These are phyloP conservation scores for Fusarium austroafricanum DNA, from an alignment of 2,329 filamentous ascomycete genomes.

Conservation along the genomic window DNA sequence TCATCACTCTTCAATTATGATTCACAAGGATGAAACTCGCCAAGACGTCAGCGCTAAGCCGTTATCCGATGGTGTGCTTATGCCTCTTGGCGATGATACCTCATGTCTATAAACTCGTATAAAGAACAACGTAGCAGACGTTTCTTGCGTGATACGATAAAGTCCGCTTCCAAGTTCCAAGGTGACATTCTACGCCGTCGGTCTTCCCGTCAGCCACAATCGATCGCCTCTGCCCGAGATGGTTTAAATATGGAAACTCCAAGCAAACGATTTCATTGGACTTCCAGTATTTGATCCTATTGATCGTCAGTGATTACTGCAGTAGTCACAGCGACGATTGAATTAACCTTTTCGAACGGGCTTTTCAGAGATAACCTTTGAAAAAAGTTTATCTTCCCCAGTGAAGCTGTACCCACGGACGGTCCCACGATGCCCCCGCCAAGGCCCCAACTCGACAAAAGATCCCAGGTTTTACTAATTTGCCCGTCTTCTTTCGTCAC, in stretches of 20 bases:
- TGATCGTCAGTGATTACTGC: too few relatives aligned
- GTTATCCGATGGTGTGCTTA: slow-evolving; percentile 10
- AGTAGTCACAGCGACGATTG: not conserved
- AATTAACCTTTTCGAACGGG: not conserved
- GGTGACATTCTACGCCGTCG: slow-evolving; percentile 3
- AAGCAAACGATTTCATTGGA: not conserved
- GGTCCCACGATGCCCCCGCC: not conserved
- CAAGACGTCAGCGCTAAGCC: slow-evolving; percentile 29
- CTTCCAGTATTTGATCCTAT: too few relatives aligned
- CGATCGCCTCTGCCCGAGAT: not conserved
- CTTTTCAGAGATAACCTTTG: not conserved
- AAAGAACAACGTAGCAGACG: not conserved
- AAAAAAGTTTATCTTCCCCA: not conserved
- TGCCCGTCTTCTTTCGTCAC: slow-evolving; percentile 1
- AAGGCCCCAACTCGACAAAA: not conserved
- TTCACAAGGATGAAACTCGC: slow-evolving; percentile 26
- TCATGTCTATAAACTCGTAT: not conserved
- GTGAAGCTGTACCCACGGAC: not conserved
- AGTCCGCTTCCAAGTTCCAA: not conserved
- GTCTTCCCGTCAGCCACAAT: slow-evolving; percentile 18
- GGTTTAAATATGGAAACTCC: not conserved
- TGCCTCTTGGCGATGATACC: slow-evolving; percentile 11
- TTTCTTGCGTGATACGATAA: not conserved
- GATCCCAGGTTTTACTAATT: slow-evolving; percentile 10
- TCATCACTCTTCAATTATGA: slow-evolving; percentile 7